These are phyloP conservation scores for Marchantia paleacea DNA, from an alignment of 225 moss, liverwort and hornwort genomes.

Conservation along the genomic window DNA sequence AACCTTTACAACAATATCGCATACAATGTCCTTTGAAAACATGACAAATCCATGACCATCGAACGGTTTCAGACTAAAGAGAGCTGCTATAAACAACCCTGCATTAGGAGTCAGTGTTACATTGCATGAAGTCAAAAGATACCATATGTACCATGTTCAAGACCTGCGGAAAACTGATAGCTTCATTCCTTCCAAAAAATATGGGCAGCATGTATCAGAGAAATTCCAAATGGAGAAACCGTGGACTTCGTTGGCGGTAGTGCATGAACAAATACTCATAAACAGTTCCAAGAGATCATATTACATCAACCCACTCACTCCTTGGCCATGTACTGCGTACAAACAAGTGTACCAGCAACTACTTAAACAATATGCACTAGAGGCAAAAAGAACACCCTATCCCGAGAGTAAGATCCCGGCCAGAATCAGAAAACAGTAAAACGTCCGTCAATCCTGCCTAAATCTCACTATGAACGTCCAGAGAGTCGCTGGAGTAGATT, in stretches of 20 bases:
- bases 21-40: too few relatives aligned
- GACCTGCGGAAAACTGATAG: background rate
- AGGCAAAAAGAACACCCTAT: constrained; percentile 24
- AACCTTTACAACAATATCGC: too few relatives aligned
- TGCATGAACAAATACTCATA: constrained; percentile 15
- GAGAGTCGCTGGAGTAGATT: constrained; percentile 25
- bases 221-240: background rate
- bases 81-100: too few relatives aligned
- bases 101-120: too few relatives aligned
- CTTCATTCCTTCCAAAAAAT: background rate
- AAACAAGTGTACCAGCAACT: constrained; percentile 26
- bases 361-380: constrained; percentile 27
- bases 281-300: constrained; percentile 25
- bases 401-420: constrained; percentile 1
- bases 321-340: constrained; percentile 22
- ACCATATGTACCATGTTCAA: too few relatives aligned
- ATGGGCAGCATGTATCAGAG: background rate
- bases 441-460: constrained; percentile 20
- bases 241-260: constrained; percentile 5
- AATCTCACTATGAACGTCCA: constrained; percentile 24
- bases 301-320: constrained; percentile 30
- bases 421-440: constrained; percentile 19
- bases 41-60: too few relatives aligned
- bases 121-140: too few relatives aligned
- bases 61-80: too few relatives aligned